Conservation (phyloP, 768 basidiomycete genomes). For the Amanita muscaria region DNA sequence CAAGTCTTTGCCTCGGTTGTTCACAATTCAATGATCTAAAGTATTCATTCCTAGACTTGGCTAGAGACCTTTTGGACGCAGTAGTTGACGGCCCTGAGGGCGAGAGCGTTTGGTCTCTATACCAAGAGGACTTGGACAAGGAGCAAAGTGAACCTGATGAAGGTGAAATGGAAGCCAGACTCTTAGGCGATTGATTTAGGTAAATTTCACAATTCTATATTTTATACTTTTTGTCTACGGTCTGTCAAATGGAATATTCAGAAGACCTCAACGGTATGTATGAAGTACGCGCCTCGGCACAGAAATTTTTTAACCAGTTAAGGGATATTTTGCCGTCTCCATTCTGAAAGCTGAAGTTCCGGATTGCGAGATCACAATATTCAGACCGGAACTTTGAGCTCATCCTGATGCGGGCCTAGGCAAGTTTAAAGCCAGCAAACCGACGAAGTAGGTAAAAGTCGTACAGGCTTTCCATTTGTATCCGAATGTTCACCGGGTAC, state of each 20-base stretch:
- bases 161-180: conserved; percentile 49
- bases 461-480: too few relatives aligned
- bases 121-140: conserved; percentile 35
- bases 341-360: conserved; percentile 25
- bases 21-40: conserved; percentile 4
- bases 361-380: conserved; percentile 41
- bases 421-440: too few relatives aligned
- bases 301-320: conserved; percentile 51
- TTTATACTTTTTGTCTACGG: conserved; percentile 3
- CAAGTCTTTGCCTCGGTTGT: conserved; percentile 18
- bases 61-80: conserved; percentile 51
- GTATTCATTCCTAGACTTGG: conserved; percentile 34
- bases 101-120: conserved; percentile 58
- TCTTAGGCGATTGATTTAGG: conserved; percentile 22
- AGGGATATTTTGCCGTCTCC: conserved; percentile 30
- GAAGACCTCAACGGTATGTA: background rate
- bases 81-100: conserved; percentile 68
- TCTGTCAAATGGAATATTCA: background rate
- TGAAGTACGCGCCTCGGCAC: conserved; percentile 32
- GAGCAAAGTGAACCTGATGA: conserved; percentile 39
- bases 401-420: conserved; percentile 33
- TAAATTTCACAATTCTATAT: background rate
- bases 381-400: conserved; percentile 42
- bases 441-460: too few relatives aligned
- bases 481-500: background rate